These are phyloP conservation scores for Coemansia sp. DNA, from an alignment of 192 early-diverging fungal species.

Conservation along the genomic window DNA sequence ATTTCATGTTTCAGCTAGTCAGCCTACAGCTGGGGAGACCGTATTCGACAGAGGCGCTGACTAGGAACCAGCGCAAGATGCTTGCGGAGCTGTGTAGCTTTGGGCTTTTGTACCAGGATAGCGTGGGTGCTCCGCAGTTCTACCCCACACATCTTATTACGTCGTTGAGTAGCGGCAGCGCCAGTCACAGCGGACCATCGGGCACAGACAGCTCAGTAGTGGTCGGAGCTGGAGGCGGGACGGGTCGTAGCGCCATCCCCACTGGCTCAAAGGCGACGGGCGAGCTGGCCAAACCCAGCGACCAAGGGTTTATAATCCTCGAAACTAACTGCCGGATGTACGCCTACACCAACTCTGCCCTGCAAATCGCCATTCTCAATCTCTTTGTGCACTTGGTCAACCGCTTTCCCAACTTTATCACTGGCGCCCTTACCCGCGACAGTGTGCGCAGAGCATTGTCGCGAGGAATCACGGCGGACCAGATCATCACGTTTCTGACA, in stretches of 20 bases:
- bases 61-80: conserved; percentile 81
- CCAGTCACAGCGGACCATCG: neutral
- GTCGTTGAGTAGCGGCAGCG: conserved; percentile 68
- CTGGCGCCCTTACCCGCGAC: conserved; percentile 84
- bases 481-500: conserved; percentile 90
- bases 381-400: conserved; percentile 84
- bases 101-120: conserved; percentile 89
- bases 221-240: neutral
- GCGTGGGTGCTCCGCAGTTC: conserved; percentile 70
- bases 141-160: conserved; percentile 94
- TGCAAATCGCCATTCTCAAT: conserved; percentile 92
- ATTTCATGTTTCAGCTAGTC: conserved; percentile 93
- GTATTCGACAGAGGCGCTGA: conserved; percentile 86
- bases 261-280: neutral
- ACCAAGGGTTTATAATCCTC: conserved; percentile 85
- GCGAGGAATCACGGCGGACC: conserved; percentile 92
- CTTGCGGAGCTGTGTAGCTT: conserved; percentile 86
- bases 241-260: neutral
- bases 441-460: conserved; percentile 79
- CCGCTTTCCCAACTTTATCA: conserved; percentile 91
- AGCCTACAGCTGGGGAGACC: conserved; percentile 86
- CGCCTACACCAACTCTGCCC: conserved; percentile 91
- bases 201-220: conserved; percentile 36
- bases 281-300: conserved; percentile 37
- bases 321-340: conserved; percentile 97